Base-by-base conservation (phyloP, 306 rosid genomes). In the Cucurbita ficifolia region DNA sequence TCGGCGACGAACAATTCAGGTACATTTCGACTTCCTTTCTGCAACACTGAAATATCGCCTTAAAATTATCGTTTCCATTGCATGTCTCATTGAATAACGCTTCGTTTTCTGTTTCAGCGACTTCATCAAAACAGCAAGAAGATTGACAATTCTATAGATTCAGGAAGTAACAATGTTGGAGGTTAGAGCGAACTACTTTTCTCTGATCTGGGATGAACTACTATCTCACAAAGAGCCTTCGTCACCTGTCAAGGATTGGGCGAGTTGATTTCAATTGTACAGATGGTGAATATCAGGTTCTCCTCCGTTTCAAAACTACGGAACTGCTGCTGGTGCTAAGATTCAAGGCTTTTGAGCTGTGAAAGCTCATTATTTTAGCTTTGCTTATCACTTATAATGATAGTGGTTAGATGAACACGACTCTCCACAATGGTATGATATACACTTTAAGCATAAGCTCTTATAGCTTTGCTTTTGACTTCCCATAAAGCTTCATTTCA, bases 1-100 rank as follows among this genome's bases (percentile, higher is more conserved):
- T 88, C 14, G 90, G 96, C 19, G 98, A 91, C 39, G 91, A 91
- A 80, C 84, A 90, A 22, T 91, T 91, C 90, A 74, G 95, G 92
- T 81, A 63, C 6, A 73, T 75, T 10, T 49, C 60, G 43, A 18
- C 67, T 74, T 8, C 8, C 17, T 35, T 12, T 54, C 13, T n/a
- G 16, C 14, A 6, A 18, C 22, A 17, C 16, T 2, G 24, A 43
- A 14, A 19, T 6, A 13, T 13, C 45, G 42, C 5, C 65, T 36
- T 5, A 51, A 21, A 38, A 14, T 2, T 57, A 39, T 14, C 77
- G 13, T 33, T 36, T 61, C 10, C 76, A 76, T 59, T 68, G 62
- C 81, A 73, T 5, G 81, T 18, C 73, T 40, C 12, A 7, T 6
- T 22, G 38, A 64, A 19, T 40, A 45, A 46, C 19, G 71, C 33